Evolutionary conservation across 2,329 filamentous ascomycete species (phyloP).

Genomic region (Sporothrix schenckii): DNA sequence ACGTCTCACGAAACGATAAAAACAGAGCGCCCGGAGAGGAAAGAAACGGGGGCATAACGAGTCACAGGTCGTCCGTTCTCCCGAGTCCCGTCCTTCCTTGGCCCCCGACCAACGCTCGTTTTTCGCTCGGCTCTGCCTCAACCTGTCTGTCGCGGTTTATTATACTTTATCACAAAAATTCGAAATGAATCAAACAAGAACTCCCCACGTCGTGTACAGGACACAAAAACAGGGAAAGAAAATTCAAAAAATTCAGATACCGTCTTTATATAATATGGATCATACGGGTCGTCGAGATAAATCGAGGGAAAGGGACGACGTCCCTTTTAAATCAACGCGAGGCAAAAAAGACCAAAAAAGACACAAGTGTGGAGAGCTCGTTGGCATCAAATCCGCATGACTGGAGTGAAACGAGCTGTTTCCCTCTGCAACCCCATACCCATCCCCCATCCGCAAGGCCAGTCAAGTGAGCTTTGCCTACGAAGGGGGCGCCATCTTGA

Average conservation of each 20-base stretch:
- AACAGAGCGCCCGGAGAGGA: background rate
- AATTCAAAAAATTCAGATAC: background rate
- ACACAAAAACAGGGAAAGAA: background rate
- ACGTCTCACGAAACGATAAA: background rate
- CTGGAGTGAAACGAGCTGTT: background rate
- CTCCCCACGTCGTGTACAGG: background rate
- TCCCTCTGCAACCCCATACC: background rate
- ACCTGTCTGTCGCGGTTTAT: constrained; percentile 18
- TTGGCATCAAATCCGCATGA: background rate
- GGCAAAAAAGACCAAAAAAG: background rate
- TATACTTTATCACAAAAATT: constrained; percentile 6
- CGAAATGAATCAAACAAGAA: background rate
- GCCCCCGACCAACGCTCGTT: background rate
- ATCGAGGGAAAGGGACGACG: background rate
- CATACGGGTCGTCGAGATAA: constrained; percentile 23
- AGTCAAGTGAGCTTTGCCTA: background rate
- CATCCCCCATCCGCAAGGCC: no score
- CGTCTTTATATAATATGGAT: constrained; percentile 22
- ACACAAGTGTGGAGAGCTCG: constrained; percentile 11
- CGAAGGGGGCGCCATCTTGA: constrained; percentile 32
- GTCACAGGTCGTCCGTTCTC: background rate
- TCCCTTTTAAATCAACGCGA: background rate
- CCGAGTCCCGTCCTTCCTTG: background rate
- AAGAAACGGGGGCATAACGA: background rate
- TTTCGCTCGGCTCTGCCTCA: background rate